Percentiles rank a stretch among this genome's conserved stretches.
These are phyloP conservation scores for Peronospora farinosa DNA, from an alignment of 352 stramenopile genomes.

Conservation along the genomic window DNA sequence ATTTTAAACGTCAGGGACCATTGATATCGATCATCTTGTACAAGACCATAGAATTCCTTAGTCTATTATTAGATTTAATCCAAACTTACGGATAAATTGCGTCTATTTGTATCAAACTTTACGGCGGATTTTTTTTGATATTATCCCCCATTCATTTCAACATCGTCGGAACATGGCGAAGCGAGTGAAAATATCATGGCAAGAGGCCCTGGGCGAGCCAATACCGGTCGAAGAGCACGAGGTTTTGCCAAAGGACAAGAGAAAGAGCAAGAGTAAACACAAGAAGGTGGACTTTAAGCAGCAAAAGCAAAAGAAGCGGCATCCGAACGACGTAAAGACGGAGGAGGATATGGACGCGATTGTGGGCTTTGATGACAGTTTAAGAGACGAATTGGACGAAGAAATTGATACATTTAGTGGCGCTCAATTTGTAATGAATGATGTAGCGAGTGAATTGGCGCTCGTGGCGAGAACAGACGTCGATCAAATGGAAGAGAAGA, in stretches of 20 bases:
- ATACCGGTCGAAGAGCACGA: slow-evolving; percentile 2
- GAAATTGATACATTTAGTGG: slow-evolving; percentile 24
- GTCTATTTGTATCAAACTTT: too few species aligned
- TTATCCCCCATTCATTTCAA: too few species aligned
- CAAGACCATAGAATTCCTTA: too few species aligned
- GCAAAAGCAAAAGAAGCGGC: slow-evolving; percentile 23
- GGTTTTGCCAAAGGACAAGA: slow-evolving; percentile 7
- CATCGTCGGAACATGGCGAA: slow-evolving; percentile 12
- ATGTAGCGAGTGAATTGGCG: slow-evolving; percentile 35
- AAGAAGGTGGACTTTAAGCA: slow-evolving; percentile 18
- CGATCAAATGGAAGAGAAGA: slow-evolving; percentile 15
- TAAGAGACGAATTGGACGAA: slow-evolving; percentile 17
- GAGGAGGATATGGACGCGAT: slow-evolving; percentile 31
- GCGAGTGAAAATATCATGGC: slow-evolving; percentile 33
- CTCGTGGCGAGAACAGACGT: slow-evolving; percentile 16
- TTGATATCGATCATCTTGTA: too few species aligned
- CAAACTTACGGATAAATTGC: too few species aligned
- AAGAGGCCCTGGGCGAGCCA: slow-evolving; percentile 23
- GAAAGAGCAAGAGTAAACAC: slow-evolving; percentile 11
- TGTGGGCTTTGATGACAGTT: slow-evolving; percentile 28
- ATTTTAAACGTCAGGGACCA: too few species aligned
- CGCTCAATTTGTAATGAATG: slow-evolving; percentile 35
- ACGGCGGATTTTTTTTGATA: too few species aligned
- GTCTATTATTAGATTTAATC: too few species aligned
- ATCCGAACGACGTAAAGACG: slow-evolving; percentile 27